Base-by-base conservation (phyloP, 108 stramenopile genomes). In the Asterionellopsis glacialis region DNA sequence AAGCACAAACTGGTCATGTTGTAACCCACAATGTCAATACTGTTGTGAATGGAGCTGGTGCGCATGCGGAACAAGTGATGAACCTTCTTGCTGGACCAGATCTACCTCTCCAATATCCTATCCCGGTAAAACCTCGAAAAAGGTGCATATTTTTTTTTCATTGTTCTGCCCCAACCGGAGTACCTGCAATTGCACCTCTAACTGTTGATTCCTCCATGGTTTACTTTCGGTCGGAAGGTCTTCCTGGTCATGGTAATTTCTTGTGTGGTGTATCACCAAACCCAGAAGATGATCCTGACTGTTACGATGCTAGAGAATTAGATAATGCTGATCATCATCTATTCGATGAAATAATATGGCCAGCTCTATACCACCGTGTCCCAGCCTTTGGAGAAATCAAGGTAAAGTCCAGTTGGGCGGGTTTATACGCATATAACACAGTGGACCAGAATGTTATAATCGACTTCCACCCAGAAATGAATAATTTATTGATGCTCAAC, bases 391-490 rank as follows among this genome's bases (percentile, higher is more conserved):
- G 79, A 15, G 73, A 72, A 22, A 72, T 84, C 63, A 87, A 91
- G 63, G 57, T 91, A 23, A 68, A 67, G 42, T 70, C 64, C 57
- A 69, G 69, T 57, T 91, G 90, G 90, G 83, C 82, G 14, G 90
- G 90, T 6, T 55, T 87, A 13, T 87, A 91, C 59, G 90, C 87
- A 47, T 83, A 83, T 59, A 91, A 87, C 51, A 76, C 69, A 15
- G n/a, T 85, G 2, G 90, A 87, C 67, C 90, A 91, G 61, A 91
- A 91, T 62, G 78, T 54, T n/a, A 87, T 91, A 14, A 83, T 91
- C 45, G 90, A 79, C 26, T 84, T 77, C 51, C 85, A 91, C 57
- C 85, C 90, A 0, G 78, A 85, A 63, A 56, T 83, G 45, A 63
- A 55, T 11, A 91, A 91, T 66, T 58, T 91, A 9, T 28, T 91